phyloP scores from a whole-genome alignment of 257 asterid genomes.

The Solanum gandarillasii region DNA sequence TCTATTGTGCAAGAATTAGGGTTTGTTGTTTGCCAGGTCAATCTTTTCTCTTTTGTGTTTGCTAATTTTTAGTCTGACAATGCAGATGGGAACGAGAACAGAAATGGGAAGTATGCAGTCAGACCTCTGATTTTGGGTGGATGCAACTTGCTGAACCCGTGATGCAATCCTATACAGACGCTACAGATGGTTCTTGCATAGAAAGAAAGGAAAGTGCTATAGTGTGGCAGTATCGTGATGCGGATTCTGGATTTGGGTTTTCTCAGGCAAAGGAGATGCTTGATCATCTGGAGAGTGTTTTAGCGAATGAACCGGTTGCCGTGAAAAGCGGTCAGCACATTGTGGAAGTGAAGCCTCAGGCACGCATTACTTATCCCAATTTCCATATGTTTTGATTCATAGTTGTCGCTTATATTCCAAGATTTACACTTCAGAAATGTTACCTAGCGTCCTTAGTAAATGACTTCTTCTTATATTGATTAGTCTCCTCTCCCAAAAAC shows the following conservation, averaged over 20 bases:
- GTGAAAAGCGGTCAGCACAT: constrained; percentile 89
- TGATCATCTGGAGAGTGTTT: constrained; percentile 89
- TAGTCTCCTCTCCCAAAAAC: neutral
- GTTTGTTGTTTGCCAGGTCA: neutral
- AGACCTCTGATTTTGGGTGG: constrained; percentile 76
- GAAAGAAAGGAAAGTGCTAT: constrained; percentile 81
- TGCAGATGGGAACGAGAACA: constrained; percentile 64
- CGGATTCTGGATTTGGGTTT: constrained; percentile 74
- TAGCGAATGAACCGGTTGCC: constrained; percentile 90
- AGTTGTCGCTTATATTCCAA: neutral
- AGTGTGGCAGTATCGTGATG: constrained; percentile 89
- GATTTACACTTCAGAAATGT: neutral
- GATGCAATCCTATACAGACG: constrained; percentile 79
- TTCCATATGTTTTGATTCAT: neutral
- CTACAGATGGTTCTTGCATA: constrained; percentile 83
- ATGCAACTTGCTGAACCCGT: constrained; percentile 86
- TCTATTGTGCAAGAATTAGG: neutral
- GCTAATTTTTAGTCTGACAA: constrained; percentile 8
- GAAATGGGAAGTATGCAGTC: constrained; percentile 69
- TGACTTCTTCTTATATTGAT: neutral
- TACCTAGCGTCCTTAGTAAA: neutral
- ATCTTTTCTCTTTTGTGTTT: neutral
- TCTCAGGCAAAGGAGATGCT: constrained; percentile 89
- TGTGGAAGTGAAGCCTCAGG: constrained; percentile 97
- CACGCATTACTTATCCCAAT: constrained; percentile 9